A percentile compares a stretch with the other conserved stretches of the same genome.
Conservation (phyloP, 1,284 basidiomycete genomes). For the Apiotrichum akiyoshidainum region DNA sequence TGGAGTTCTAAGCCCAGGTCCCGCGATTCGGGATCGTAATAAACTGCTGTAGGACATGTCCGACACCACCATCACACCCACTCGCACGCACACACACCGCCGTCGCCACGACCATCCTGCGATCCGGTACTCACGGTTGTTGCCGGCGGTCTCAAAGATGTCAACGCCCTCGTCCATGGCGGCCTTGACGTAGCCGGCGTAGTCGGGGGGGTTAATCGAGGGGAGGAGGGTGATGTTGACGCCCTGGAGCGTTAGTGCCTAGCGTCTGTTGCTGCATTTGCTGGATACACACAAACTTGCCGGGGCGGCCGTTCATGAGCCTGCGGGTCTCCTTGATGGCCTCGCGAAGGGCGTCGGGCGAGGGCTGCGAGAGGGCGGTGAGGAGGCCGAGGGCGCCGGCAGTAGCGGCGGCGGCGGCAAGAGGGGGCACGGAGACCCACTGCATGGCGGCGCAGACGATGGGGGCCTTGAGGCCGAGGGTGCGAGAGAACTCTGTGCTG, state of each 20-base stretch:
- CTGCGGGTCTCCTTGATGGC: slow-evolving; percentile 75
- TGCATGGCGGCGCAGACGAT: slow-evolving; percentile 24
- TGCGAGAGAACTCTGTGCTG: slow-evolving; percentile 52
- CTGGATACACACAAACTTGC: slow-evolving; percentile 58
- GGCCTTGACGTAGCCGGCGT: slow-evolving; percentile 70
- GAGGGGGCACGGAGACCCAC: slow-evolving; percentile 41
- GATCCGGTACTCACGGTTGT: slow-evolving; percentile 62
- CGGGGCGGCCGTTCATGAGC: slow-evolving; percentile 58
- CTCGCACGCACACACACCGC: no score
- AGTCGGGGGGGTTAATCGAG: slow-evolving; percentile 86
- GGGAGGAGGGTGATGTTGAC: slow-evolving; percentile 91
- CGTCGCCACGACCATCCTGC: not conserved
- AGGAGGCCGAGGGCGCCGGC: slow-evolving; percentile 84
- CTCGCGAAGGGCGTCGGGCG: slow-evolving; percentile 72
- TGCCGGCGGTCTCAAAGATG: slow-evolving; percentile 92
- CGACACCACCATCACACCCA: no score
- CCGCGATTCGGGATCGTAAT: not conserved
- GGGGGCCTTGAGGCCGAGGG: slow-evolving; percentile 40
- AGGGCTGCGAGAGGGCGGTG: slow-evolving; percentile 81
- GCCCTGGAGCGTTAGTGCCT: slow-evolving; percentile 53
- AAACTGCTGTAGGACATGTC: not conserved
- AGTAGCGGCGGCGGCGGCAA: slow-evolving; percentile 69
- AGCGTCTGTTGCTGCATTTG: slow-evolving; percentile 3
- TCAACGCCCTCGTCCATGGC: slow-evolving; percentile 83
- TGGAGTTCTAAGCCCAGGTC: no score